Evolutionary conservation across 2,329 filamentous ascomycete species (phyloP).

Genomic region (Neurospora crassa): DNA sequence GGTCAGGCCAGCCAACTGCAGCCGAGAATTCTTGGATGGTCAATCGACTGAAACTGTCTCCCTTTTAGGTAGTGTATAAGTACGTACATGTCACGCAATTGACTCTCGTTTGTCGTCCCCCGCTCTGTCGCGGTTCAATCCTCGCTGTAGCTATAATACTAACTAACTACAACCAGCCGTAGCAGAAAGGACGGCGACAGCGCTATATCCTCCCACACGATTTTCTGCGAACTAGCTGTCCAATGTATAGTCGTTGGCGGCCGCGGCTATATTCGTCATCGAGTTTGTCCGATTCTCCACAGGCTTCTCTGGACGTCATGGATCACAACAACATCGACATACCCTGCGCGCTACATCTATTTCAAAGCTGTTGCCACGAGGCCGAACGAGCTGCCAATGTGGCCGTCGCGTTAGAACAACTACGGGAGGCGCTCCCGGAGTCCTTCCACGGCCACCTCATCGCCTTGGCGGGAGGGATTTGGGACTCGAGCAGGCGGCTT

Average conservation of each 20-base stretch:
- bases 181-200: background rate
- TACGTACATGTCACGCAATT: background rate
- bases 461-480: conserved; percentile 38
- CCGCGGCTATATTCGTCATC: background rate
- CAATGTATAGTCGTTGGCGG: background rate
- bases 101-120: background rate
- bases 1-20: background rate
- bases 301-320: conserved; percentile 5
- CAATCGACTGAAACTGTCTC: background rate
- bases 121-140: background rate
- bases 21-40: background rate
- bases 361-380: conserved; percentile 45
- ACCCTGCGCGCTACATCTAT: conserved; percentile 25
- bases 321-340: conserved; percentile 7
- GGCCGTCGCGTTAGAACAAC: conserved; percentile 35
- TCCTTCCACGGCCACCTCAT: conserved; percentile 37
- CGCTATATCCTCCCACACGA: background rate
- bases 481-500: conserved; percentile 33
- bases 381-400: conserved; percentile 42
- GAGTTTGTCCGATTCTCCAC: background rate
- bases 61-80: background rate
- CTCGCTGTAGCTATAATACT: background rate
- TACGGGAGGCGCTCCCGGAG: conserved; percentile 36
- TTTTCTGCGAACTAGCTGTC: background rate
- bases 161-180: background rate